Evolutionary conservation across 257 asterid genomes (phyloP), one percentile per base, ranked within the genome.

Genomic region (Parsonsia alboflavescens): DNA sequence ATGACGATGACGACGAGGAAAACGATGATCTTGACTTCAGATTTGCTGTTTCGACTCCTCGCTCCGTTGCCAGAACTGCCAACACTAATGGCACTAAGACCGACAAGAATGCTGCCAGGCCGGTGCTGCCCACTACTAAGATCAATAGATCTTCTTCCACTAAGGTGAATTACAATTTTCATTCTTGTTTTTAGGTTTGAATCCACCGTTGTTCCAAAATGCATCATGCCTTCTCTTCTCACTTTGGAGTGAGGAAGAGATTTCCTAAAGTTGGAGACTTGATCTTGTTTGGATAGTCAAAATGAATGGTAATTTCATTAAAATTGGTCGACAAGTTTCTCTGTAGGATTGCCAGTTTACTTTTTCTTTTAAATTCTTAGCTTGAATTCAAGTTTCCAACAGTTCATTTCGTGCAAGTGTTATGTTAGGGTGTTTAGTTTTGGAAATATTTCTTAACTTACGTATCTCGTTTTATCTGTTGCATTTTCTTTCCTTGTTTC

Each of bases 61-160:
- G 76, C 11, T 81, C 93, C 45, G 75, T 86, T 71, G 81, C 97
- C 78, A 83, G 95, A 80, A 90, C 90, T 64, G 42, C 78, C 30
- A 80, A 76, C 71, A 57, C 75, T 50, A 84, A 79, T 74, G 86
- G 75, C 74, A 33, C 54, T 59, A 56, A 19, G 74, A 17, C 39
- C 19, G 54, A 10, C 33, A 52, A 17, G 13, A 82, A 75, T 62
- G 78, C 75, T 68, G 73, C 69, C 68, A 88, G 80, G 84, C 84
- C 86, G 56, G 58, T 78, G 2, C 9, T 77, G 59, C 85, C 90
- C 28, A 73, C 88, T 7, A 68, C 88, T 50, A 94, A 80, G 82
- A 87, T 88, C 74, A 77, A 56, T 74, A 90, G 98, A 94, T 92
- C 98, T 81, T 86, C 99, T 73, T 94, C 99, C 13, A 96, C 96